Base-by-base conservation (phyloP, 352 stramenopile species). In the Pilasporangium apinafurcum region DNA sequence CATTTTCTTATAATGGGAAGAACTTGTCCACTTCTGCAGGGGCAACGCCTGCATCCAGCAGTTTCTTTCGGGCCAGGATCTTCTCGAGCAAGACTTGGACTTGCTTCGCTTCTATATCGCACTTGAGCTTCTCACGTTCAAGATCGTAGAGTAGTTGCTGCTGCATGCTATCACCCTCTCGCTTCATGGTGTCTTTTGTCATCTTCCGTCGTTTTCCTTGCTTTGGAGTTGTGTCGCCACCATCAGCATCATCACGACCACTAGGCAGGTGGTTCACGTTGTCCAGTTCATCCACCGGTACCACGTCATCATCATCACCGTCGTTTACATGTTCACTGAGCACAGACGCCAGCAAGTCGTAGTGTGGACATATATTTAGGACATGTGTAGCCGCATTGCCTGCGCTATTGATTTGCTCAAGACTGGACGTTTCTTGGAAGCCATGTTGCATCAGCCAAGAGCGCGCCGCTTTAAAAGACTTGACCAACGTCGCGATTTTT, bases 1-100 rank as follows among this genome's bases (percentile, higher is more conserved):
- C n/a, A n/a, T n/a, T n/a, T n/a, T n/a, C 47, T 32, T 44, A 75
- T 17, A 72, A 37, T 16, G 68, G 67, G 38, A 80, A 62, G 42
- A 80, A 62, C 26, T 66, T 58, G 37, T 77, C 37, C 21, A 77
- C 64, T 25, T 80, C 62, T 22, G 53, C 41, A 14, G 28, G 22
- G 5, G 68, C 46, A 40, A 77, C 67, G 7, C 68, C 64, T 5
- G 64, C 67, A 41, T 7, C 13, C 28, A 14, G 17, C 6, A 17
- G 13, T 29, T 48, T n/a, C 42, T 40, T 12, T 17, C 20, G 10
- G 16, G 29, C 42, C 17, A 13, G 0, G 8, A 14, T 16, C 10
- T 30, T 12, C 13, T 34, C n/a, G n/a, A 10, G 14, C 17, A 3
- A 6, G 10, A 29, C 2, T 33, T 73, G 13, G 22, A 27, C 34